Percentiles rank a stretch among this genome's conserved stretches.
Evolutionary conservation across 257 asterid species (phyloP).

Genomic region (Verbena officinalis): DNA sequence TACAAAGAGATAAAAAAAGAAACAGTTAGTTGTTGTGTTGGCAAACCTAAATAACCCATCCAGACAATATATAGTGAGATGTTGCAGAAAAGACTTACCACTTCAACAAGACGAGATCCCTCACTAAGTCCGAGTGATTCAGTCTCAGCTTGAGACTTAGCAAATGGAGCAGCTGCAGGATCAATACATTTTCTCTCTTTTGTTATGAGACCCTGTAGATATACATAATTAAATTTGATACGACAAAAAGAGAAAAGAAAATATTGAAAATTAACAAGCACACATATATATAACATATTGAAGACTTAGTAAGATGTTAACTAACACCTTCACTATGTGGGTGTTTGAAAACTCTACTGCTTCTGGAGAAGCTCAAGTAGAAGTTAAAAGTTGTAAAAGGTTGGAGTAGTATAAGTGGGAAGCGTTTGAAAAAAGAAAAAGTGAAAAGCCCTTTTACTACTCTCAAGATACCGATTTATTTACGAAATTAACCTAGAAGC

Average conservation of each 20-base stretch:
- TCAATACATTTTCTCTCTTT: conserved; percentile 83
- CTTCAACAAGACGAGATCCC: conserved; percentile 87
- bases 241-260: not conserved
- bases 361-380: no score
- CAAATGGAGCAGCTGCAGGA: conserved; percentile 94
- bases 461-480: no score
- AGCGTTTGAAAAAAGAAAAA: no score
- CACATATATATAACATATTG: not conserved
- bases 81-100: conserved; percentile 52
- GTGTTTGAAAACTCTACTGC: no score
- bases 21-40: conserved; percentile 16
- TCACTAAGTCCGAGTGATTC: conserved; percentile 75
- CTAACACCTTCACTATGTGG: conserved; percentile 5
- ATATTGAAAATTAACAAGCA: not conserved
- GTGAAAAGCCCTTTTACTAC: no score
- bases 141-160: conserved; percentile 69
- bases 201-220: conserved; percentile 88
- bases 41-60: conserved; percentile 26
- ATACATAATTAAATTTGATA: conserved; percentile 31
- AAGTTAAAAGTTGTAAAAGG: no score
- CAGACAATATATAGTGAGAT: conserved; percentile 16
- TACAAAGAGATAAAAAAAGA: conserved; percentile 14
- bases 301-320: not conserved
- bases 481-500: no score
- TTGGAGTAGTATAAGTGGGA: no score